Evolutionary conservation across 129 eudicot genomes (phyloP).

Genomic region (Mikania micrantha): DNA sequence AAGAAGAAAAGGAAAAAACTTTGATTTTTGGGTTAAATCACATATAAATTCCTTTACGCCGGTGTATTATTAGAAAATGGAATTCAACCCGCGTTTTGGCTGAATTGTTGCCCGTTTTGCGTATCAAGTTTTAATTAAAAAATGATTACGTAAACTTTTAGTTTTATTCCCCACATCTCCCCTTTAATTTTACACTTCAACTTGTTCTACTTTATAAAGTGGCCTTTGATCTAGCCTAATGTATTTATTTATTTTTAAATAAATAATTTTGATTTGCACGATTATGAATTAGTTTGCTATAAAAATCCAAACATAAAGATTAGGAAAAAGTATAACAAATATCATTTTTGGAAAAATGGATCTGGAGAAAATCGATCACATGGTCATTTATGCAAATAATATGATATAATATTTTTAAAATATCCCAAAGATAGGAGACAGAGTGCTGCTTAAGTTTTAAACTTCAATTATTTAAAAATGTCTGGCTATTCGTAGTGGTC

Average conservation of each 20-base stretch:
- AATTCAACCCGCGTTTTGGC: neutral
- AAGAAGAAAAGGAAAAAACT: slow-evolving; percentile 15
- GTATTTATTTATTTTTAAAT: neutral
- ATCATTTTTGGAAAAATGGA: slow-evolving; percentile 7
- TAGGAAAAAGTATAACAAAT: slow-evolving; percentile 16
- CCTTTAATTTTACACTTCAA: slow-evolving; percentile 13
- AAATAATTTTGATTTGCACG: neutral
- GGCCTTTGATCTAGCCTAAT: neutral
- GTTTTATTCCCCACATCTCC: slow-evolving; percentile 1
- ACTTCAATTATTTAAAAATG: neutral
- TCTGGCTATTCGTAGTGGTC: slow-evolving; percentile 8
- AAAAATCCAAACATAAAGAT: slow-evolving; percentile 4
- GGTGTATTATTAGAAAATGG: neutral
- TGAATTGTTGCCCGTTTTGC: neutral
- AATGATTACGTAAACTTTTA: slow-evolving; percentile 18
- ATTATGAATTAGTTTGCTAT: neutral
- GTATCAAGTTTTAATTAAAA: neutral
- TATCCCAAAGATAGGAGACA: slow-evolving; percentile 24
- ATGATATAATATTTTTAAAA: slow-evolving; percentile 15
- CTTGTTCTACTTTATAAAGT: slow-evolving; percentile 22
- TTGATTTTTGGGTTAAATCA: slow-evolving; percentile 13
- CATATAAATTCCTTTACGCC: neutral
- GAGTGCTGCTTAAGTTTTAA: slow-evolving; percentile 19
- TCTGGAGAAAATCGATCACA: slow-evolving; percentile 26
- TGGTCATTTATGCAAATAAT: slow-evolving; percentile 28